Evolutionary conservation across 1,139 yeast genomes (phyloP).

Genomic region (Petasospora rhodanensis): DNA sequence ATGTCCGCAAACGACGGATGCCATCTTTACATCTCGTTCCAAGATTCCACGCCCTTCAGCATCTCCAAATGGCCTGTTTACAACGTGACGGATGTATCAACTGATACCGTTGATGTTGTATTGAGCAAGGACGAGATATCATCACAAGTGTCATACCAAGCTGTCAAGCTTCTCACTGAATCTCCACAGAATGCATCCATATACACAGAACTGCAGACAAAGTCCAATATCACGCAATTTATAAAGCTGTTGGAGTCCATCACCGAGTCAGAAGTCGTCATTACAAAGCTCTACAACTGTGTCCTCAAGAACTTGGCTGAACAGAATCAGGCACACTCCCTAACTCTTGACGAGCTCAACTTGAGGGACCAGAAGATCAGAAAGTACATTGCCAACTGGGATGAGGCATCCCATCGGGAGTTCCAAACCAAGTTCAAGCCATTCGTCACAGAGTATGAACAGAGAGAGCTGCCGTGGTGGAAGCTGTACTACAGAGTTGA

Average conservation of each 20-base stretch:
- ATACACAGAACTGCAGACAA: conserved; percentile 20
- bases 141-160: conserved; percentile 22
- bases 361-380: conserved; percentile 16
- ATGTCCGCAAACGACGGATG: conserved; percentile 22
- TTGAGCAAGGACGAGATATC: conserved; percentile 23
- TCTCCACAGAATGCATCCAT: conserved; percentile 26
- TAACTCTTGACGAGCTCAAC: conserved; percentile 17
- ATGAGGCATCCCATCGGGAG: conserved; percentile 26
- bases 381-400: conserved; percentile 27
- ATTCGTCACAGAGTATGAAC: conserved; percentile 24
- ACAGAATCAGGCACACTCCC: conserved; percentile 19
- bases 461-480: conserved; percentile 23
- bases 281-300: conserved; percentile 15
- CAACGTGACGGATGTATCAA: conserved; percentile 13
- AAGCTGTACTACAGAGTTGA: conserved; percentile 24
- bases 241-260: conserved; percentile 6
- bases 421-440: conserved; percentile 27
- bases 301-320: conserved; percentile 21
- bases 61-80: conserved; percentile 27
- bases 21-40: conserved; percentile 26
- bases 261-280: conserved; percentile 9
- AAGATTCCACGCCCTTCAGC: conserved; percentile 7
- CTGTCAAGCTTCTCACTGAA: conserved; percentile 20
- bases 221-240: conserved; percentile 15
- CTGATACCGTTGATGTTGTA: conserved; percentile 7